Evolutionary conservation across 2,329 filamentous ascomycete species (phyloP), one percentile per base, ranked within the genome.

Genomic region (Paecilomyces variotii): DNA sequence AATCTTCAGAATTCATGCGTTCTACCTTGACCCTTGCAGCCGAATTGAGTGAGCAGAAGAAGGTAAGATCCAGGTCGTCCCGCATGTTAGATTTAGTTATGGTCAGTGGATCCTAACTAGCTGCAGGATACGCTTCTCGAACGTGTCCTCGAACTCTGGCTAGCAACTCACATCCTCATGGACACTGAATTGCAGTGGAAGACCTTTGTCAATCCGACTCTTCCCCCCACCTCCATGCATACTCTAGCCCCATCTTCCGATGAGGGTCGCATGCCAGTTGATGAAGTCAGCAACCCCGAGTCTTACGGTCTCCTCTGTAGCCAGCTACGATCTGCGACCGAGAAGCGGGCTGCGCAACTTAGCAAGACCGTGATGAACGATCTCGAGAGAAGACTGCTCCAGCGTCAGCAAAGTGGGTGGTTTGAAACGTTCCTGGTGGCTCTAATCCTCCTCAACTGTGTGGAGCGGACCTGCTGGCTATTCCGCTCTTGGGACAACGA

Each of bases 391-490:
- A 78, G 83, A n/a, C 71, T 86, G 3, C 74, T 85, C 6, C 82
- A 84, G 63, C 80, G 82, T 11, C 80, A 83, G 64, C 80, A 83
- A 67, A 79, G 78, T 25, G 81, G 79, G 56, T 78, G 78, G 53
- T 84, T 86, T 58, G 80, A 83, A 60, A 85, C 82, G 0, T 85
- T 84, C 65, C 70, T 86, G n/a, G 79, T 81, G 4, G 78, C 82
- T 0, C 74, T 86, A n/a, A 75, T 86, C 14, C 72, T 86, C 0
- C 72, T 86, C 26, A 82, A 80, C 59, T 84, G 81, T 61, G 80
- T 84, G 12, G 84, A 86, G 70, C 77, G 83, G 57, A 83, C 83
- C 70, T 81, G 81, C 65, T 83, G 81, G 76, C 71, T 84, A 2
- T 86, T 83, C 70, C 78, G 76, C 32, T 78, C 74, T 1, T 83